Base-by-base conservation (phyloP, 2,329 filamentous ascomycete genomes). In the Pleomassaria siparia region DNA sequence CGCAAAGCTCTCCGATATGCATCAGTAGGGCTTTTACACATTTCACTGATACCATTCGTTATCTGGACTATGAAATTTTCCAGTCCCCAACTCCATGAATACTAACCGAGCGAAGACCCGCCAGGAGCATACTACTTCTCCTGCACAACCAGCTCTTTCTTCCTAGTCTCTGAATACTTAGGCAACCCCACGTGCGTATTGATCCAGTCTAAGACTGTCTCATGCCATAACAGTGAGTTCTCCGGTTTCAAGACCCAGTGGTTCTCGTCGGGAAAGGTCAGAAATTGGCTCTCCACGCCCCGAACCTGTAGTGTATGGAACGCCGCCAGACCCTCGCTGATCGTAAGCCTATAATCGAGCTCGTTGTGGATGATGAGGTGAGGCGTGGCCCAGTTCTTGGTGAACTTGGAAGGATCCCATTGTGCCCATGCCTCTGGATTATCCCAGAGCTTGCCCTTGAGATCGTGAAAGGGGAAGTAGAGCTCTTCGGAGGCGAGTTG, bases 231-330 rank as follows among this genome's bases (percentile, higher is more conserved):
- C 15, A 96, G 74, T 3, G 85, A 88, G 69, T 97, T 97, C 72
- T 96, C 92, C 0, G 87, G 89, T 67, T 96, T 95, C 44, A 96
- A 66, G 3, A 96, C 91, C 89, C 89, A 87, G 59, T 88, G 85
- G 42, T 85, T 83, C 70, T 90, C 87, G 63, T 89, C 90, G 0
- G 89, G 88, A 66, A 95, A 96, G 16, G 84, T 86, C 56, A 95
- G 64, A 55, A 95, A 83, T 55, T 86, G 84, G 68, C 88, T 94
- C 16, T 88, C 85, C 1, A 95, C 80, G 0, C 84, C 84, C 43
- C 81, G 80, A 20, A 83, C 81, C 72, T 96, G 91, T 24, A 96
- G 75, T 7, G 91, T 85, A 55, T 95, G 95, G 74, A 95, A 96
- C 43, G 89, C 87, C 2, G 88, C 82, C 44, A 96, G 71, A 0